A percentile compares a stretch with the other conserved stretches of the same genome.
Evolutionary conservation across 106 monocot species (phyloP).

Genomic region (Acorus gramineus): DNA sequence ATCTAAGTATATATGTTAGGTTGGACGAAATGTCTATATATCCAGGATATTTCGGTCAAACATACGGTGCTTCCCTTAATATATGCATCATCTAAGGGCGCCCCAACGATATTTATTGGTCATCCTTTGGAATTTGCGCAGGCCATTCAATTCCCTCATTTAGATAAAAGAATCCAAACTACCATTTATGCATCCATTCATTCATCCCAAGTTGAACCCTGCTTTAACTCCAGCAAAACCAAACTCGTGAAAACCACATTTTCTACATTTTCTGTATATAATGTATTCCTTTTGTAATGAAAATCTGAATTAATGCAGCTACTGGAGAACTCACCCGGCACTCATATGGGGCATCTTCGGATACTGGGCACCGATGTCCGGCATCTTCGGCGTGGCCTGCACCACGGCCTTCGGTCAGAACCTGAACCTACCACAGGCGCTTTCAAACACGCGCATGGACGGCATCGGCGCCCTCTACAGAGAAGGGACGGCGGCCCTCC

Average conservation of each 20-base stretch:
- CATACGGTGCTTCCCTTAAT: no score
- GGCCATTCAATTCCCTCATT: no score
- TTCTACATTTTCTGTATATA: not conserved
- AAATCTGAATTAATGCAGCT: slow-evolving; percentile 24
- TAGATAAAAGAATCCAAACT: no score
- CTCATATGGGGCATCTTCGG: slow-evolving; percentile 46
- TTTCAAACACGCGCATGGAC: slow-evolving; percentile 46
- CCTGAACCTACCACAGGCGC: slow-evolving; percentile 42
- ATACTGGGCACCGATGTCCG: slow-evolving; percentile 32
- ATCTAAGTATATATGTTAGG: no score
- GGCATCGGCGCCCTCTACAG: slow-evolving; percentile 56
- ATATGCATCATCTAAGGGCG: no score
- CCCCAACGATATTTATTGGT: no score
- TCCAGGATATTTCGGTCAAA: no score
- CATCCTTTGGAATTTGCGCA: no score
- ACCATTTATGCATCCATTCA: no score
- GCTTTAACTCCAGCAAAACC: no score
- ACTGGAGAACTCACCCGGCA: slow-evolving; percentile 71
- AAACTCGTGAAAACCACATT: not conserved
- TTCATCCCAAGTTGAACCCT: no score
- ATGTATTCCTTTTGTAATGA: not conserved
- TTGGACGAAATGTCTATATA: no score
- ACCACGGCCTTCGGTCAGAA: slow-evolving; percentile 27
- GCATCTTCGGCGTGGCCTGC: slow-evolving; percentile 37
- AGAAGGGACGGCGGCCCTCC: slow-evolving; percentile 67